Base-by-base conservation (phyloP, 2,329 filamentous ascomycete genomes). In the Fusarium stilboides region DNA sequence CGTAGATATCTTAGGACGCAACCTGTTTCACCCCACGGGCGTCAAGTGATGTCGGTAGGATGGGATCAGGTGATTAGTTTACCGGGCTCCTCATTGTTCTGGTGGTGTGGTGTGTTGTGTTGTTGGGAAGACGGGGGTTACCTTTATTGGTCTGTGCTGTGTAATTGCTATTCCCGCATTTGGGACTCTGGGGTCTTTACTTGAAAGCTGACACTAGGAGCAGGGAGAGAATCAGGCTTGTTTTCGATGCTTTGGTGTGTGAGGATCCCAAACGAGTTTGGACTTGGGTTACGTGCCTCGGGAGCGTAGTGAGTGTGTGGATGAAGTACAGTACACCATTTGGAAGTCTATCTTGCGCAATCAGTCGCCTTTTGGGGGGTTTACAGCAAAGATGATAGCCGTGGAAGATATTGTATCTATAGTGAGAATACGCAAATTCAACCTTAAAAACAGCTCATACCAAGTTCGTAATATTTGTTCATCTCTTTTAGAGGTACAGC, bases 11-110 rank as follows among this genome's bases (percentile, higher is more conserved):
- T 63, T 67, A 63, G 66, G 66, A 64, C 52, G 57, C 67, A 70
- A 40, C 59, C 54, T 68, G 67, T 70, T 70, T 70, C 67, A 70
- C 63, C 24, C 64, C 51, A 36, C 34, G 49, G 39, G 43, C 58
- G 52, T 70, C 67, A 70, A 70, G 67, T 70, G 67, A 70, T 70
- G 54, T 52, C 37, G 8, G 39, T 13, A 42, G 49, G 49, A 53
- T 67, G 54, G 43, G 51, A 70, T 70, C 67, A 70, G 67, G 67
- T 70, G 67, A 70, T 70, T 54, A 50, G 40, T 59, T 59, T 62
- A 22, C 57, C 20, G 19, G 49, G 51, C 52, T 57, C 34, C 45
- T 49, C 45, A 31, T 49, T 55, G 39, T 49, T 49, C 36, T 55
- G 39, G 52, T 57, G 62, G 47, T 53, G 65, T 61, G 52, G 50